Evolutionary conservation across 495 filamentous ascomycete genomes (phyloP).

Genomic region (Lasiosphaeria ovina): DNA sequence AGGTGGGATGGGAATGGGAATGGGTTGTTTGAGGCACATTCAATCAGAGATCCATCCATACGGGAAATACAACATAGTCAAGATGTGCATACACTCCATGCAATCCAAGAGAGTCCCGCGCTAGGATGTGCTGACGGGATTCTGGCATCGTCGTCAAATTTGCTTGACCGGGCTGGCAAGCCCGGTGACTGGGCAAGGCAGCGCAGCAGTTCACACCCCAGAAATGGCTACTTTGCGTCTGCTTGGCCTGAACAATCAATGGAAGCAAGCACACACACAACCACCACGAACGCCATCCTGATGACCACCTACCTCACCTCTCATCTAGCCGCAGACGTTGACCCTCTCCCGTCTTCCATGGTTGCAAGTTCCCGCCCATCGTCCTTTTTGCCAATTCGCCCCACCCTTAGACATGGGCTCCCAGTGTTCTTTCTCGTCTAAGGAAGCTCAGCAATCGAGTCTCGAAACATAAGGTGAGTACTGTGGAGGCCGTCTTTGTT

Average conservation of each 20-base stretch:
- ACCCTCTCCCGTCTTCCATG: too few species aligned
- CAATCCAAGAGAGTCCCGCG: constrained; percentile 19
- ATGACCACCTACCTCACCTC: too few species aligned
- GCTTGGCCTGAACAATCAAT: background rate
- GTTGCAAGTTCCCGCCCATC: too few species aligned
- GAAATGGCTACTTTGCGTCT: constrained; percentile 13
- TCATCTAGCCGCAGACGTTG: too few species aligned
- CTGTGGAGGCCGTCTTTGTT: background rate
- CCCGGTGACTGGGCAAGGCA: constrained; percentile 21
- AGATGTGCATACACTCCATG: background rate
- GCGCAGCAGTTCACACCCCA: constrained; percentile 27
- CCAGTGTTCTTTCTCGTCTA: too few species aligned
- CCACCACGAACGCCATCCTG: too few species aligned
- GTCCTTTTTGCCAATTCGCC: too few species aligned
- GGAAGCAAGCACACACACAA: too few species aligned
- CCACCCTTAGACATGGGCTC: too few species aligned
- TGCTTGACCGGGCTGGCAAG: constrained; percentile 20
- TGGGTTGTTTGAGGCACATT: background rate
- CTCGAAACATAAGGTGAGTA: too few species aligned
- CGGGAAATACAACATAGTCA: background rate
- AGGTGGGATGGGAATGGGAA: constrained; percentile 13
- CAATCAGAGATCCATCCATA: background rate
- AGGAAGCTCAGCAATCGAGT: too few species aligned
- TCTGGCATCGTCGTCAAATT: constrained; percentile 21
- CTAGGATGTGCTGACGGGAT: constrained; percentile 20